Conservation (phyloP, 306 rosid genomes). For the Morella rubra region DNA sequence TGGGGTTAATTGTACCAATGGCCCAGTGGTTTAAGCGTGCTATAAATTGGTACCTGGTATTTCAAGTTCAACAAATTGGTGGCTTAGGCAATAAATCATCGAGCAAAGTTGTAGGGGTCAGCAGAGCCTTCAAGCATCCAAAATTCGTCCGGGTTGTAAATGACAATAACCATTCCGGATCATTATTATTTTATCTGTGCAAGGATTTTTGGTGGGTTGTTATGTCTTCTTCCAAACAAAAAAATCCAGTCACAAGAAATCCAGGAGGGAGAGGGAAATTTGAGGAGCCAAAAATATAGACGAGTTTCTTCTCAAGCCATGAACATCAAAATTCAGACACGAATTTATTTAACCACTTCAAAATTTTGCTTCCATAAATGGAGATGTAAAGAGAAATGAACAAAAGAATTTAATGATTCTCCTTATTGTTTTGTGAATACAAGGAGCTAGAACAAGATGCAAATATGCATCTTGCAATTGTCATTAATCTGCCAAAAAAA, state of each 20-base stretch:
- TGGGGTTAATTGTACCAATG: too few species aligned
- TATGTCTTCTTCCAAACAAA: not conserved
- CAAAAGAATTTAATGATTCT: not conserved
- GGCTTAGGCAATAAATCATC: not conserved
- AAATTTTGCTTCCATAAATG: not conserved
- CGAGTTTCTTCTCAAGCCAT: not conserved
- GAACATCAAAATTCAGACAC: not conserved
- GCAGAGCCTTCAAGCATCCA: not conserved
- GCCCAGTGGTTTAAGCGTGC: too few species aligned
- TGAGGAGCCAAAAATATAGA: not conserved
- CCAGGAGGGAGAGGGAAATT: not conserved
- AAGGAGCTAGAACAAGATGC: slow-evolving; percentile 4
- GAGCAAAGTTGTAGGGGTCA: not conserved
- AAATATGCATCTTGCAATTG: slow-evolving; percentile 16
- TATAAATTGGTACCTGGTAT: too few species aligned
- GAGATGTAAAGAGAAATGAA: not conserved
- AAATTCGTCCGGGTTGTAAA: too few species aligned
- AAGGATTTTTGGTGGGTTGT: too few species aligned
- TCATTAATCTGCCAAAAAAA: slow-evolving; percentile 17
- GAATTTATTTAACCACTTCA: too few species aligned
- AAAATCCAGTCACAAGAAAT: not conserved
- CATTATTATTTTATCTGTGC: too few species aligned
- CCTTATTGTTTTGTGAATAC: not conserved
- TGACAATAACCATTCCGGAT: too few species aligned
- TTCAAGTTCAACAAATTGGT: not conserved